Evolutionary conservation across 2,329 filamentous ascomycete genomes (phyloP).

Genomic region (Pestalotiopsis sp.): DNA sequence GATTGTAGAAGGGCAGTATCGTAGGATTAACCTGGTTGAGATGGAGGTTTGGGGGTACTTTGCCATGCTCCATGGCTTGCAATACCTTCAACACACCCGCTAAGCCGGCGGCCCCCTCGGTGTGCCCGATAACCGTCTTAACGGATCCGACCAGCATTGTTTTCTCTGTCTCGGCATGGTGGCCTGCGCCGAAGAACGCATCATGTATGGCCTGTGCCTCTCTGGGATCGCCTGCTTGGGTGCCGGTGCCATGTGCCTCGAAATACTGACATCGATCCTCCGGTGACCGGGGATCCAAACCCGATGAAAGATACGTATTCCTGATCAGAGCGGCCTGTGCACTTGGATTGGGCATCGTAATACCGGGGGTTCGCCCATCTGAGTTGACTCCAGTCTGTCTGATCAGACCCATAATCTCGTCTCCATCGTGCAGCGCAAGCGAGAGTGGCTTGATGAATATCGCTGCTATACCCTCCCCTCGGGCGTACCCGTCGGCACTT

Average conservation of each 20-base stretch:
- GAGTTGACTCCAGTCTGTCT: slow-evolving; percentile 51
- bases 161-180: neutral
- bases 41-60: slow-evolving; percentile 46
- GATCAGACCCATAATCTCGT: slow-evolving; percentile 48
- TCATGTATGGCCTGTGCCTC: slow-evolving; percentile 47
- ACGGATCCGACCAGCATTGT: slow-evolving; percentile 43
- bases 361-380: slow-evolving; percentile 55
- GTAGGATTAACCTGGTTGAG: slow-evolving; percentile 42
- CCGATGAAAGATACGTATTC: slow-evolving; percentile 45
- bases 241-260: slow-evolving; percentile 48
- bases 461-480: slow-evolving; percentile 58
- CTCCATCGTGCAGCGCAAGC: slow-evolving; percentile 53
- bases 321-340: slow-evolving; percentile 49
- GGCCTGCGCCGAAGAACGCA: slow-evolving; percentile 37
- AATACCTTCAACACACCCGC: slow-evolving; percentile 50
- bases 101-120: slow-evolving; percentile 52
- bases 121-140: slow-evolving; percentile 52
- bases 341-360: slow-evolving; percentile 54
- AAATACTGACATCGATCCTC: slow-evolving; percentile 48
- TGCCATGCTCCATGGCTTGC: slow-evolving; percentile 41
- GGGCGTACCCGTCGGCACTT: slow-evolving; percentile 57
- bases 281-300: slow-evolving; percentile 36
- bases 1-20: slow-evolving; percentile 38
- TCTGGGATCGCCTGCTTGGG: slow-evolving; percentile 41
- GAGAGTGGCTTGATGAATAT: slow-evolving; percentile 55